Evolutionary conservation across 176 grass and related monocot genomes (phyloP), one percentile per base, ranked within the genome.

Genomic region (Bolboschoenus planiculmis): DNA sequence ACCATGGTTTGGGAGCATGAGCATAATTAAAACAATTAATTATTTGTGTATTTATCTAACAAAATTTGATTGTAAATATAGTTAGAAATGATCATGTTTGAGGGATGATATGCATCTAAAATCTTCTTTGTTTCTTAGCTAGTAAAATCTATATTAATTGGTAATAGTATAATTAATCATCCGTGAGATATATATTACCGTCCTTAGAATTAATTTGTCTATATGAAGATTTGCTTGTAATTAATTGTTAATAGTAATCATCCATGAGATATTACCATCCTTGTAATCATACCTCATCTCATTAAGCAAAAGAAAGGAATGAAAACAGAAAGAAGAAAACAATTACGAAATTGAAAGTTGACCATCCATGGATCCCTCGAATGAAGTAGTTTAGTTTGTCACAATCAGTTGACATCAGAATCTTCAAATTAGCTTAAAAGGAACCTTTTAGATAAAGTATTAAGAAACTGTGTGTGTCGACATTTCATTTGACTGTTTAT

Each of bases 1-100:
- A 58, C 50, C 83, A 63, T 37, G 82, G 24, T 56, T 67, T 16
- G 4, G 83, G 60, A 61, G 86, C 81, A 5, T 83, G 56, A 43
- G 54, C 11, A n/a, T 40, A 67, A 35, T 65, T 39, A n/a, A n/a
- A 18, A 70, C 65, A 21, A 7, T 70, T 42, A 70, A 26, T n/a
- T n/a, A n/a, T 4, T 77, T 56, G 65, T 89, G 74, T 46, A 53
- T 34, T 76, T 77, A 77, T 13, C 72, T 77, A 53, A 77, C 72
- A 77, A 31, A 77, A 10, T 77, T 48, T 53, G 44, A 0, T 77
- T 82, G 37, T 82, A 46, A 30, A 62, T 34, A 50, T 82, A 80
- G 15, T 39, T 80, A 56, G 37, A 48, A 44, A 46, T 77, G 2
- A 53, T 77, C 47, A 77, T 5, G 27, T 44, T 10, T 37, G 20